These are phyloP conservation scores for Lagerstroemia speciosa DNA, from an alignment of 345 rosid genomes.

Conservation along the genomic window DNA sequence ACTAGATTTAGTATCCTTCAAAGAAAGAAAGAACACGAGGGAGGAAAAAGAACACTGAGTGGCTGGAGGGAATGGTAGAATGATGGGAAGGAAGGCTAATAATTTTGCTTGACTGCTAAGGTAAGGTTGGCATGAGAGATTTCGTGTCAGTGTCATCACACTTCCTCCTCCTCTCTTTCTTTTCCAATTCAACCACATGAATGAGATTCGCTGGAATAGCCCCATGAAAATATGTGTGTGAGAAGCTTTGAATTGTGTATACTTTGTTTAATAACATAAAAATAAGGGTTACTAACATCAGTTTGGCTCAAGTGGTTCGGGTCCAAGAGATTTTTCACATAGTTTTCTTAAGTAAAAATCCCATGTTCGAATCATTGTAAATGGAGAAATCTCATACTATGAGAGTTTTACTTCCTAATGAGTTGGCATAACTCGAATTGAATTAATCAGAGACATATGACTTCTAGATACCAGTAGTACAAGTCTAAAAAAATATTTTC, in stretches of 20 bases:
- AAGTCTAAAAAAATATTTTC: no score
- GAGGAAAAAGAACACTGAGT: neutral
- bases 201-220: neutral
- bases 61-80: conserved; percentile 14
- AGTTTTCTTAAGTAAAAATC: no score
- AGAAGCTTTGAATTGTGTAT: neutral
- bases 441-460: no score
- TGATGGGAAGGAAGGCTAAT: conserved; percentile 20
- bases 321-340: no score
- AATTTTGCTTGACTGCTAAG: conserved; percentile 57
- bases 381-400: no score
- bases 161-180: neutral
- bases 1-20: neutral
- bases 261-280: neutral
- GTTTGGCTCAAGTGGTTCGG: no score
- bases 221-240: neutral
- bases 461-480: no score
- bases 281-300: no score
- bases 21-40: neutral
- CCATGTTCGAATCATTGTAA: no score
- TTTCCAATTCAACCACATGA: neutral
- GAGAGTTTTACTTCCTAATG: no score
- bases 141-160: conserved; percentile 36
- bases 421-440: no score
- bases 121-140: conserved; percentile 35